Conservation (phyloP, 331 rosid genomes). For the Cucumis variabilis region DNA sequence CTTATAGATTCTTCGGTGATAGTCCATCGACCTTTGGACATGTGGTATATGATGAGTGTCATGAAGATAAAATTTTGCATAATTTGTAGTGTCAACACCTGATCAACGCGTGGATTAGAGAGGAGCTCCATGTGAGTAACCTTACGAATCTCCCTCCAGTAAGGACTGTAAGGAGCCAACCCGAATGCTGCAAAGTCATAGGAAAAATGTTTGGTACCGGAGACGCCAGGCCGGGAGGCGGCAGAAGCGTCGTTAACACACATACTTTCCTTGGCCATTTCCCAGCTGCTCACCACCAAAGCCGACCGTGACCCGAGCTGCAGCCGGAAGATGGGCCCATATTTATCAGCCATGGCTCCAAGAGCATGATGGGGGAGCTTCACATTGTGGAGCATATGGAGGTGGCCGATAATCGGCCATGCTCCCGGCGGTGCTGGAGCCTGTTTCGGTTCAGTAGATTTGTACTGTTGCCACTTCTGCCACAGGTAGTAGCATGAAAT, state of each 20-base stretch:
- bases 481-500: neutral
- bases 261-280: constrained; percentile 43
- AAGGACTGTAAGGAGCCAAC: constrained; percentile 36
- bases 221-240: constrained; percentile 38
- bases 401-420: constrained; percentile 53
- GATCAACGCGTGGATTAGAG: constrained; percentile 40
- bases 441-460: neutral
- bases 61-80: too few species aligned
- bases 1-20: too few species aligned
- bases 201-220: constrained; percentile 29
- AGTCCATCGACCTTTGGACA: too few species aligned
- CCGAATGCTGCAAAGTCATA: constrained; percentile 48
- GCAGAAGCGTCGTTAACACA: constrained; percentile 33
- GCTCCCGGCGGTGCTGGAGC: constrained; percentile 43
- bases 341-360: constrained; percentile 47
- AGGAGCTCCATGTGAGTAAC: constrained; percentile 36
- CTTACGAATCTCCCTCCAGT: constrained; percentile 48
- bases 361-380: constrained; percentile 40
- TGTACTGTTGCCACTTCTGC: neutral
- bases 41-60: too few species aligned
- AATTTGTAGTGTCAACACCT: neutral
- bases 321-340: constrained; percentile 42
- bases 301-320: constrained; percentile 38
- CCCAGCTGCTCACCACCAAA: constrained; percentile 43
- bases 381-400: constrained; percentile 34